phyloP scores from a whole-genome alignment of 768 basidiomycete species.

The Tulasnella sp. region DNA sequence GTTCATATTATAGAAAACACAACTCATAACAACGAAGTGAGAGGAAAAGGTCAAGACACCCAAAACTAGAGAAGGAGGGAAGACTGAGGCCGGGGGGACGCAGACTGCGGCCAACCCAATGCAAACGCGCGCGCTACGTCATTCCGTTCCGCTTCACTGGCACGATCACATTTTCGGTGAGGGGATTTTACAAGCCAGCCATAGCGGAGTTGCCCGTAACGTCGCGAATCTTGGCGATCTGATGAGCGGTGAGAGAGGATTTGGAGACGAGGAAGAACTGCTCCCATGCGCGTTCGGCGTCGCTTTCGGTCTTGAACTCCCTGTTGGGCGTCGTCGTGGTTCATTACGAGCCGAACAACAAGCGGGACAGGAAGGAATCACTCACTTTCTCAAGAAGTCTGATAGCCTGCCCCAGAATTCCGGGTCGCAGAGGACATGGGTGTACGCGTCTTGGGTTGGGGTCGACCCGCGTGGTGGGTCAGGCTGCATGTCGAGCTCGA shows the following conservation, averaged over 20 bases:
- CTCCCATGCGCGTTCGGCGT: slow-evolving; percentile 78
- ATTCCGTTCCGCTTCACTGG: neutral
- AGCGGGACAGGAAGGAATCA: neutral
- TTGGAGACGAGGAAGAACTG: slow-evolving; percentile 84
- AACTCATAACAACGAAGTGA: neutral
- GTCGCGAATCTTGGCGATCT: slow-evolving; percentile 93
- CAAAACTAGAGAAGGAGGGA: neutral
- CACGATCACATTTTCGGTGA: neutral
- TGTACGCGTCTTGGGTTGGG: slow-evolving; percentile 53
- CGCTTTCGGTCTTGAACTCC: slow-evolving; percentile 65
- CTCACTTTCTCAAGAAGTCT: slow-evolving; percentile 62
- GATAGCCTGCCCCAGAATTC: slow-evolving; percentile 78
- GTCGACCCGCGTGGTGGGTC: slow-evolving; percentile 48
- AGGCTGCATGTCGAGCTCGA: slow-evolving; percentile 65
- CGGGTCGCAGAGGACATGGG: slow-evolving; percentile 70
- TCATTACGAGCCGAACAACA: neutral
- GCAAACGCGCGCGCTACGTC: neutral
- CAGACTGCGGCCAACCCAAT: neutral
- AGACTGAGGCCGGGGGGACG: neutral
- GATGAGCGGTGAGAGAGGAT: slow-evolving; percentile 73
- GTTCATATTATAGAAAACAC: neutral
- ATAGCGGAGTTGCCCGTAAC: slow-evolving; percentile 84
- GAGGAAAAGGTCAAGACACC: neutral
- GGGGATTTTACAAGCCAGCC: slow-evolving; percentile 70
- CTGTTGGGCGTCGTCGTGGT: slow-evolving; percentile 36